These are phyloP conservation scores for Saccharomycopsis microspora DNA, from an alignment of 805 yeast genomes.

Conservation along the genomic window DNA sequence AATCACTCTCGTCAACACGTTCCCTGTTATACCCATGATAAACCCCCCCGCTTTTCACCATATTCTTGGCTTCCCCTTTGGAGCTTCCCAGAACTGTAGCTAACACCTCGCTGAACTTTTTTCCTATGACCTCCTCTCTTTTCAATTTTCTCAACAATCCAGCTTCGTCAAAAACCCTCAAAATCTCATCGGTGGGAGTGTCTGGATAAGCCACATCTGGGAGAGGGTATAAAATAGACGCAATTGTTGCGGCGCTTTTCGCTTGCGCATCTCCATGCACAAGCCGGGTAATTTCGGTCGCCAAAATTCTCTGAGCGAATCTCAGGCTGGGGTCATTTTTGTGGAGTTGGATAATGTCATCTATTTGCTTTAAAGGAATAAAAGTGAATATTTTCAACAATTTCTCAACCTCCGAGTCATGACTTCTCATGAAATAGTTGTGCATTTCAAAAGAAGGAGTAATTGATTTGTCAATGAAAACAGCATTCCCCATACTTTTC, in stretches of 20 bases:
- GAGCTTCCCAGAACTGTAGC: slow-evolving; percentile 38
- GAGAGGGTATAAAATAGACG: slow-evolving; percentile 55
- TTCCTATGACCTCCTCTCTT: slow-evolving; percentile 25
- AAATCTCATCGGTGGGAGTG: slow-evolving; percentile 38
- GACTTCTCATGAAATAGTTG: slow-evolving; percentile 72
- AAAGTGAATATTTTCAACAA: slow-evolving; percentile 72
- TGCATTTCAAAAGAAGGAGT: slow-evolving; percentile 76
- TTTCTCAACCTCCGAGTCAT: slow-evolving; percentile 63
- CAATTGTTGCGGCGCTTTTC: slow-evolving; percentile 50
- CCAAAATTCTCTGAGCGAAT: slow-evolving; percentile 65
- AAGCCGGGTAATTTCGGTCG: slow-evolving; percentile 64
- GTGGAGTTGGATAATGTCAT: slow-evolving; percentile 42
- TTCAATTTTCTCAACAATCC: slow-evolving; percentile 35
- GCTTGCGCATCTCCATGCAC: slow-evolving; percentile 79
- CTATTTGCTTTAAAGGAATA: slow-evolving; percentile 53
- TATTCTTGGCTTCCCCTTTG: slow-evolving; percentile 46
- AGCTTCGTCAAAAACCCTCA: slow-evolving; percentile 47
- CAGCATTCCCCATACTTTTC: slow-evolving; percentile 93
- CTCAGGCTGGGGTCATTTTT: slow-evolving; percentile 47
- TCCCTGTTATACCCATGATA: slow-evolving; percentile 52
- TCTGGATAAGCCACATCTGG: slow-evolving; percentile 36
- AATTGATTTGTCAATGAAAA: slow-evolving; percentile 65
- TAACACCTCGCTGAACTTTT: slow-evolving; percentile 41
- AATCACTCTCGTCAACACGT: slow-evolving; percentile 40
- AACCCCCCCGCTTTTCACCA: slow-evolving; percentile 61